Evolutionary conservation across 2,329 filamentous ascomycete genomes (phyloP).

Genomic region (Metarhizium brunneum): DNA sequence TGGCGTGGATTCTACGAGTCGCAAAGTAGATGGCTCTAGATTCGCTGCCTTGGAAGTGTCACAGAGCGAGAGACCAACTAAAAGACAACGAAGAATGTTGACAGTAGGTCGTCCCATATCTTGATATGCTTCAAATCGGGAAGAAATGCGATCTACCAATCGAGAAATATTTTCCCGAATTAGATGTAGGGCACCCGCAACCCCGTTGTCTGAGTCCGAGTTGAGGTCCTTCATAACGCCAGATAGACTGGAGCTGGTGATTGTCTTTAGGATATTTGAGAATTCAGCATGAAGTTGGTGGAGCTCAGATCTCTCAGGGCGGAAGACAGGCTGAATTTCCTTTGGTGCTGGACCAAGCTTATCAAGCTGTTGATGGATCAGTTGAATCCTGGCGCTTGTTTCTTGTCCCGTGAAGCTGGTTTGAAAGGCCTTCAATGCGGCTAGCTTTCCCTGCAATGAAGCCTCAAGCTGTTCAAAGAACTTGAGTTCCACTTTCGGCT

Average conservation of each 20-base stretch:
- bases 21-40: constrained; percentile 23
- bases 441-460: constrained; percentile 46
- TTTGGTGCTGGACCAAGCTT: constrained; percentile 58
- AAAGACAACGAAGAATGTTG: constrained; percentile 70
- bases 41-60: constrained; percentile 32
- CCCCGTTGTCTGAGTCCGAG: constrained; percentile 10
- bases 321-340: constrained; percentile 56
- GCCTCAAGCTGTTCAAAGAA: constrained; percentile 45
- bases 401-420: constrained; percentile 55
- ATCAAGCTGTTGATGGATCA: constrained; percentile 52
- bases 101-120: constrained; percentile 74
- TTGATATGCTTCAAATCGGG: constrained; percentile 69
- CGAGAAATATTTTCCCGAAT: constrained; percentile 52
- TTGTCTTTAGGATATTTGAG: constrained; percentile 60
- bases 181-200: constrained; percentile 34
- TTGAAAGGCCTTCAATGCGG: constrained; percentile 58
- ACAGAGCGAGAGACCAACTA: constrained; percentile 62
- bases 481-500: constrained; percentile 55
- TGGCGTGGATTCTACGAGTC: constrained; percentile 39
- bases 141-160: constrained; percentile 59
- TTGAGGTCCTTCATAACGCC: constrained; percentile 9
- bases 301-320: constrained; percentile 61
- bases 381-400: constrained; percentile 55
- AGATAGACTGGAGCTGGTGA: constrained; percentile 32
- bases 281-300: constrained; percentile 74